Conservation (phyloP, 2,329 filamentous ascomycete species). For the Ceratocystis diversiconidia region DNA sequence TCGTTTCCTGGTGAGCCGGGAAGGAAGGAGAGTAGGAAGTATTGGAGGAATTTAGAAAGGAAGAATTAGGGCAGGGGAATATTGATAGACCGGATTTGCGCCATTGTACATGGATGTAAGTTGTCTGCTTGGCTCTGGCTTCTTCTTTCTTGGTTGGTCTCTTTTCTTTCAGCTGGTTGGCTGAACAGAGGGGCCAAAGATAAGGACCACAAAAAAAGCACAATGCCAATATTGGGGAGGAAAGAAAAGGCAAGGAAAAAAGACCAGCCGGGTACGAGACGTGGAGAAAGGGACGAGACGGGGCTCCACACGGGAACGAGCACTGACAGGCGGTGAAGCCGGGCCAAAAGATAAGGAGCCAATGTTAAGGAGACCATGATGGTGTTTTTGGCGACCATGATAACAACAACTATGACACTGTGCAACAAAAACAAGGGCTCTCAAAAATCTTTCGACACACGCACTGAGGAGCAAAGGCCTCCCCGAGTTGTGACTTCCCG, state of each 20-base stretch:
- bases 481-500: not conserved
- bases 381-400: not conserved
- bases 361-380: not conserved
- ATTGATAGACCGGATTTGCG: not conserved
- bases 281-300: not conserved
- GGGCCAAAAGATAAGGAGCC: not conserved
- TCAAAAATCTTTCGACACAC: not conserved
- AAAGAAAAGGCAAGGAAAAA: not conserved
- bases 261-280: slow-evolving; percentile 3
- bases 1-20: not conserved
- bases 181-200: not conserved
- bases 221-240: not conserved
- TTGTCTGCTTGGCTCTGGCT: not conserved
- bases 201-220: not conserved
- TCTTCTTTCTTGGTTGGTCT: not conserved
- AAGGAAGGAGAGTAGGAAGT: not conserved
- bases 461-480: not conserved
- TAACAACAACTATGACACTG: not conserved
- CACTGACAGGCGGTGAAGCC: slow-evolving; percentile 6
- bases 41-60: not conserved
- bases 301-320: slow-evolving; percentile 5
- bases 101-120: not conserved
- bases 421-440: slow-evolving; percentile 1
- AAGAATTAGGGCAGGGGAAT: not conserved
- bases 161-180: slow-evolving; percentile 7